Evolutionary conservation across 306 rosid species (phyloP), one percentile per base, ranked within the genome.

Genomic region (Pueraria montana): DNA sequence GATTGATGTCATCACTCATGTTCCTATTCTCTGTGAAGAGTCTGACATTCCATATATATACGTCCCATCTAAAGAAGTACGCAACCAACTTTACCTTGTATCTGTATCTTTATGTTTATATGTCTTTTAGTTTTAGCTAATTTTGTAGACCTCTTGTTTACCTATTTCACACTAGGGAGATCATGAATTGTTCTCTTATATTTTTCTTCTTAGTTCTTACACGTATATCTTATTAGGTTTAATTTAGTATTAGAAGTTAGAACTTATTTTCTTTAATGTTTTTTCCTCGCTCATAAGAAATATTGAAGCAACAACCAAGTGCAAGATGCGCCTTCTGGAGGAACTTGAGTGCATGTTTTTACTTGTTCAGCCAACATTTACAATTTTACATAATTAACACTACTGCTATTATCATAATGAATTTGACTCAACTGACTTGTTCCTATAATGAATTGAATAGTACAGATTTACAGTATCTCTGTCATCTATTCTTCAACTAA

Each of bases 1-100:
- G 0, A 96, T 96, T 38, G 99, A 96, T 84, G 99, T 96, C 58
- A 89, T 96, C 80, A 94, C 98, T 38, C 97, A 96, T 79, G 90
- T 96, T 81, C 99, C 99, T 56, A 56, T 96, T 76, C 77, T 96
- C 59, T 94, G 98, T 71, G 99, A 96, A 79, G 99, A 96, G 58
- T 27, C 94, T 50, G 94, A 94, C 2, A 90, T 96, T 84, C 95
- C 94, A 2, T 96, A 96, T 52, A 11, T 94, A 0, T 96, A 96
- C 82, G 95, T 96, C 30, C 70, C 91, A 1, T 91, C 98, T 6
- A 96, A 96, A 88, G 98, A 96, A 89, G 99, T 93, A 82, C 84
- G 97, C 69, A 16, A 53, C 24, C 43, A 1, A 55, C 3, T 11
- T 23, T 18, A 23, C 14, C 2, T 21, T 24, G 7, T 38, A 49